phyloP scores from a whole-genome alignment of 208 protist genomes.

The Trypanosoma avium region DNA sequence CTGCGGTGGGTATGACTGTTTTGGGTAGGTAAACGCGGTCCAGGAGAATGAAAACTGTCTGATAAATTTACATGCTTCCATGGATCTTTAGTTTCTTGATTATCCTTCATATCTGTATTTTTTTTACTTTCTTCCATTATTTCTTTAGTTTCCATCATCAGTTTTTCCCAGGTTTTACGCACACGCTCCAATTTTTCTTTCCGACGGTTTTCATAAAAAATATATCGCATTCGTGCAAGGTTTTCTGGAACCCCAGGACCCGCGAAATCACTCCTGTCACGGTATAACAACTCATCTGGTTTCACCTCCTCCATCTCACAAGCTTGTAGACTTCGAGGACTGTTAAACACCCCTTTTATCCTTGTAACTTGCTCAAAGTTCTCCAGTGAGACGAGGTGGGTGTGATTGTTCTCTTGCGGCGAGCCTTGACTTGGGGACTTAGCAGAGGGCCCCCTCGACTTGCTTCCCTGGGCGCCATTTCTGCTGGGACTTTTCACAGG shows the following conservation, averaged over 20 bases:
- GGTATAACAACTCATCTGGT: constrained; percentile 45
- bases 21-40: not conserved
- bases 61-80: not conserved
- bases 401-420: not conserved
- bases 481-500: not conserved
- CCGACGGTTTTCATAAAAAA: constrained; percentile 71
- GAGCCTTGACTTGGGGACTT: not conserved
- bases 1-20: constrained; percentile 11
- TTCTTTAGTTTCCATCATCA: not conserved
- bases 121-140: not conserved
- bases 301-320: constrained; percentile 62
- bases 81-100: not conserved
- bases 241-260: constrained; percentile 36
- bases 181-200: constrained; percentile 54
- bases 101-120: not conserved
- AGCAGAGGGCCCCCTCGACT: not conserved
- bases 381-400: constrained; percentile 2
- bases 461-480: not conserved
- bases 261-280: constrained; percentile 51
- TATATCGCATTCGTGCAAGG: constrained; percentile 50
- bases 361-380: constrained; percentile 50
- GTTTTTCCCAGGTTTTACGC: constrained; percentile 24
- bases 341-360: constrained; percentile 64
- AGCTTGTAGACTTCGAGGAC: constrained; percentile 55
- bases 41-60: not conserved